phyloP scores from a whole-genome alignment of 352 stramenopile species.

The Phytopythium cucurbitacearum region DNA sequence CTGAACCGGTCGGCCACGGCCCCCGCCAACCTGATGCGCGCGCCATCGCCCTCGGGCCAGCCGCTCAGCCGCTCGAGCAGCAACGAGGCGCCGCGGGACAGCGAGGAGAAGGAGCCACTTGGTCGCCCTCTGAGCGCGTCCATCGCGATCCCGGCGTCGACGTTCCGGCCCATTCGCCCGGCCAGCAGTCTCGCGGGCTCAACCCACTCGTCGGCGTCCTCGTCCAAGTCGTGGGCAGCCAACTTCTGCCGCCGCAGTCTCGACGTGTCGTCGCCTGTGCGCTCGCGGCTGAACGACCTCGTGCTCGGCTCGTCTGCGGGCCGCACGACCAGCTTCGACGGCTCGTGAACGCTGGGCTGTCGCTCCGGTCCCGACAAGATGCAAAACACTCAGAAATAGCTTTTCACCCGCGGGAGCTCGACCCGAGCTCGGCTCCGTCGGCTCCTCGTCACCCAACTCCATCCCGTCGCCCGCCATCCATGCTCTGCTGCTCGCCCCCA shows the following conservation, averaged over 20 bases:
- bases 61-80: conserved; percentile 7
- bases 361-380: background rate
- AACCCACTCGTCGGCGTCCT: conserved; percentile 33
- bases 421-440: too few relatives aligned
- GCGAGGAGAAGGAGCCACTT: conserved; percentile 7
- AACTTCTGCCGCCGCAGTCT: conserved; percentile 66
- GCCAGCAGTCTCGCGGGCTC: conserved; percentile 17
- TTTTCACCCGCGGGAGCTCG: too few relatives aligned
- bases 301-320: conserved; percentile 51
- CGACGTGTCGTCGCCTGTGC: conserved; percentile 62
- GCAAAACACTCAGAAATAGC: too few relatives aligned
- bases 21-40: conserved; percentile 24
- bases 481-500: too few relatives aligned
- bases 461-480: too few relatives aligned
- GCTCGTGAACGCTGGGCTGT: conserved; percentile 18
- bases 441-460: too few relatives aligned
- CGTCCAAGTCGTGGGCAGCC: conserved; percentile 51
- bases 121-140: conserved; percentile 21
- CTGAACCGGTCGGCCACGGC: conserved; percentile 14
- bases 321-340: conserved; percentile 50
- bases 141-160: conserved; percentile 47
- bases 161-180: conserved; percentile 25
- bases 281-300: conserved; percentile 53
- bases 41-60: conserved; percentile 11
- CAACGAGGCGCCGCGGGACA: conserved; percentile 5